Conservation (phyloP, 805 yeast genomes). For the Metschnikowia henanensis region DNA sequence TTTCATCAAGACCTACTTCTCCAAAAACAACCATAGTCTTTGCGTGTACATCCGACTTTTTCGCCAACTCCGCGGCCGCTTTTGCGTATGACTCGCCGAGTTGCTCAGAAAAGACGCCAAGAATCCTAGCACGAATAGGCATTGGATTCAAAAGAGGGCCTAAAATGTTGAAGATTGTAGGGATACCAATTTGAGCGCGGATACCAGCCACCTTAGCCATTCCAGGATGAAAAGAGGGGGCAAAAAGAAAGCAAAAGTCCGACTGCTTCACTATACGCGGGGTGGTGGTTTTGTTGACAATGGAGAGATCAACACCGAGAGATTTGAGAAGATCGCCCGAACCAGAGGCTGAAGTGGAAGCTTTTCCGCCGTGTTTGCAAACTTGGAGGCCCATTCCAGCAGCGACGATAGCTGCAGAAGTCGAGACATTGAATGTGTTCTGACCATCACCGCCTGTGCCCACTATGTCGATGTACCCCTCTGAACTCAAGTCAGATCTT, state of each 20-base stretch:
- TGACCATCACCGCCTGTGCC: slow-evolving; percentile 99
- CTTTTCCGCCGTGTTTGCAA: slow-evolving; percentile 97
- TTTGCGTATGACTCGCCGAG: slow-evolving; percentile 85
- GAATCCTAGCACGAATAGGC: slow-evolving; percentile 71
- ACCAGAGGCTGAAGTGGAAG: slow-evolving; percentile 90
- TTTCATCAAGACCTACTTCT: slow-evolving; percentile 87
- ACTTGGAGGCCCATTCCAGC: slow-evolving; percentile 84
- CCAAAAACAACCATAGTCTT: slow-evolving; percentile 92
- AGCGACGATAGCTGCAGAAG: slow-evolving; percentile 91
- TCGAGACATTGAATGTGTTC: slow-evolving; percentile 93
- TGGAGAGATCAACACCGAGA: slow-evolving; percentile 80
- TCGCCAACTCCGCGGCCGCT: slow-evolving; percentile 68
- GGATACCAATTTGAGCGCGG: slow-evolving; percentile 80
- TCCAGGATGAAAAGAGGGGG: slow-evolving; percentile 93
- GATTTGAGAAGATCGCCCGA: slow-evolving; percentile 84
- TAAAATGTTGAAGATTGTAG: slow-evolving; percentile 89
- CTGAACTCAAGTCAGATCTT: slow-evolving; percentile 40
- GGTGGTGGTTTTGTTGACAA: slow-evolving; percentile 62
- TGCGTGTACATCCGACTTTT: slow-evolving; percentile 42
- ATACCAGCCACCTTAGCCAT: slow-evolving; percentile 81
- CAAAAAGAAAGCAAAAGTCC: slow-evolving; percentile 72
- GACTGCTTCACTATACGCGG: slow-evolving; percentile 54
- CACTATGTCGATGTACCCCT: slow-evolving; percentile 80
- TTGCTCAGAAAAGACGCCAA: slow-evolving; percentile 83
- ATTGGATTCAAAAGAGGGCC: slow-evolving; percentile 96